These are phyloP conservation scores for Phaeomoniella chlamydospora DNA, from an alignment of 2,329 filamentous ascomycete species.

Conservation along the genomic window DNA sequence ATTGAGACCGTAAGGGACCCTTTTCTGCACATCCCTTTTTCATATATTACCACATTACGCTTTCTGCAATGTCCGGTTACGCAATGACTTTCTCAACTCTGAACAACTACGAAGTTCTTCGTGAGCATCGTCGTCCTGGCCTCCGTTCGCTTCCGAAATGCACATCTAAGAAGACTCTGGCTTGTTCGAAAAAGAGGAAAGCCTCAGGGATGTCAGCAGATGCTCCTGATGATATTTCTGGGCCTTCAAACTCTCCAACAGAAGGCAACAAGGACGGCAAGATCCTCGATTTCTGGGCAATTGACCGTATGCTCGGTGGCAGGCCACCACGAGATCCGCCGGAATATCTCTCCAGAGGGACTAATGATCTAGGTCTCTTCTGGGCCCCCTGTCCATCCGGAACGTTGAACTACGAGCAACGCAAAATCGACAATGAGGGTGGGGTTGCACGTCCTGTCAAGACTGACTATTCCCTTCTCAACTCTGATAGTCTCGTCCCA, in stretches of 20 bases:
- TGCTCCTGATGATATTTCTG: no score
- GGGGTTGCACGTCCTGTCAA: no score
- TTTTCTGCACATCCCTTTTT: neutral
- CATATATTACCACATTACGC: neutral
- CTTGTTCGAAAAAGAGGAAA: no score
- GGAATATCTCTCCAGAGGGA: neutral
- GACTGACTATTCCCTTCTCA: no score
- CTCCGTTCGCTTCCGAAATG: neutral
- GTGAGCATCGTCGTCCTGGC: neutral
- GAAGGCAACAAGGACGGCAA: neutral
- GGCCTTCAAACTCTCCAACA: no score
- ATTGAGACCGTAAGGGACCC: conserved; percentile 27
- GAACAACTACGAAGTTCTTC: no score
- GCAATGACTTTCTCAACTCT: no score
- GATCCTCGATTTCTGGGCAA: neutral
- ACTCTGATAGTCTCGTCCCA: no score
- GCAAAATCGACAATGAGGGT: neutral
- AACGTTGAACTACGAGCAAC: neutral
- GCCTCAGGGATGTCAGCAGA: no score
- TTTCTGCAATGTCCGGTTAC: neutral
- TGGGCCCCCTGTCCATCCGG: neutral
- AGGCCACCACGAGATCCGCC: neutral
- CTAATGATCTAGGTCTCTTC: neutral
- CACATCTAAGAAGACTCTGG: no score
- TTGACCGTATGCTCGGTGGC: neutral